These are phyloP conservation scores for Flaveria robusta DNA, from an alignment of 129 eudicot genomes.

Conservation along the genomic window DNA sequence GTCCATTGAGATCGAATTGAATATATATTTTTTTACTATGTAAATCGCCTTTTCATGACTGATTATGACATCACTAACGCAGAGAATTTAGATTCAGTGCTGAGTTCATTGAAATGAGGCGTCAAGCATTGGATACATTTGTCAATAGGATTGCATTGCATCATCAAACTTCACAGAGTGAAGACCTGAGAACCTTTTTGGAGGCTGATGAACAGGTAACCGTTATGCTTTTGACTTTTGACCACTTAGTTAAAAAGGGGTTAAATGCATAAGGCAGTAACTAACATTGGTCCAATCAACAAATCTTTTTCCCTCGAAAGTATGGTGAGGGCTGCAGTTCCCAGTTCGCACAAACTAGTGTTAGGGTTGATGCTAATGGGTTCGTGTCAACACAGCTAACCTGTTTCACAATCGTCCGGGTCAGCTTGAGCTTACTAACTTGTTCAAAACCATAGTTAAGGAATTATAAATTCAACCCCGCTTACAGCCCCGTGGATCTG, in stretches of 20 bases:
- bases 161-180: slow-evolving; percentile 86
- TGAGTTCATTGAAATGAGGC: slow-evolving; percentile 96
- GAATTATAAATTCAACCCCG: not conserved
- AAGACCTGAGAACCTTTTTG: slow-evolving; percentile 82
- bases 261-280: not conserved
- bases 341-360: not conserved
- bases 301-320: not conserved
- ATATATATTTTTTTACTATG: not conserved
- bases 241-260: slow-evolving; percentile 1
- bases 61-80: slow-evolving; percentile 37
- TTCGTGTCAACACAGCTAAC: not conserved
- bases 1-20: not conserved
- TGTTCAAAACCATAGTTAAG: not conserved
- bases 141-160: slow-evolving; percentile 95
- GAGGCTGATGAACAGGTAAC: slow-evolving; percentile 97
- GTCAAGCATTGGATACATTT: slow-evolving; percentile 86
- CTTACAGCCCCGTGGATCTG: not conserved
- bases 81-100: slow-evolving; percentile 99
- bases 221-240: slow-evolving; percentile 18
- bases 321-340: not conserved
- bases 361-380: not conserved
- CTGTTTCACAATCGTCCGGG: not conserved
- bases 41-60: slow-evolving; percentile 15
- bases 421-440: not conserved
- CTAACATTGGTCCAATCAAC: not conserved